These are phyloP conservation scores for Colletotrichum sp. DNA, from an alignment of 2,329 filamentous ascomycete genomes.

Conservation along the genomic window DNA sequence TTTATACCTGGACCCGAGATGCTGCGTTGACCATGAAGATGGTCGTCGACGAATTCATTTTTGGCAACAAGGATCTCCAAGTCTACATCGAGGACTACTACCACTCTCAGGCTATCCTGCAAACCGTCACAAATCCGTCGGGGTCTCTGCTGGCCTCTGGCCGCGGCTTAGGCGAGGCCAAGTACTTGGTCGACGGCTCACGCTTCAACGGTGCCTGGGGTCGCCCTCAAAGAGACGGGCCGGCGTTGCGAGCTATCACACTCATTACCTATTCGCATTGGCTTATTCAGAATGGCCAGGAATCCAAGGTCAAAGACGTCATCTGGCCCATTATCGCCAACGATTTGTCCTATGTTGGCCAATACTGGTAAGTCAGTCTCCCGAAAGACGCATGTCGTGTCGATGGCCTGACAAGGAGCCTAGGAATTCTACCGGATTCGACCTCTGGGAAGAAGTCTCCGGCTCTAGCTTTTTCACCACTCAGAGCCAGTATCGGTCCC, in stretches of 20 bases:
- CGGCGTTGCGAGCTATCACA: conserved; percentile 62
- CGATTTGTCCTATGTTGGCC: conserved; percentile 60
- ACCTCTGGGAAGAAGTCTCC: conserved; percentile 66
- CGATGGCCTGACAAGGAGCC: background rate
- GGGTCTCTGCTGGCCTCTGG: conserved; percentile 48
- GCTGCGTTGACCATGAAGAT: conserved; percentile 57
- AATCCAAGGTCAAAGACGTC: conserved; percentile 41
- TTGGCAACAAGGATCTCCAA: conserved; percentile 49
- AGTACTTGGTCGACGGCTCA: conserved; percentile 56
- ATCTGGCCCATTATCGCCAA: conserved; percentile 62
- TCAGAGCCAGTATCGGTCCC: conserved; percentile 58
- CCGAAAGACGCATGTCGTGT: background rate
- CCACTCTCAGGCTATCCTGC: conserved; percentile 54
- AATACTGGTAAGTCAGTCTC: conserved; percentile 44
- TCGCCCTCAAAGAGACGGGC: conserved; percentile 64
- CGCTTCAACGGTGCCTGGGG: conserved; percentile 60
- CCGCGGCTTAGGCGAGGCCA: conserved; percentile 58
- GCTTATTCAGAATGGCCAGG: conserved; percentile 50
- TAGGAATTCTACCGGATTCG: conserved; percentile 58
- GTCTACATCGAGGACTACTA: conserved; percentile 56
- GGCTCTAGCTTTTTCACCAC: conserved; percentile 65
- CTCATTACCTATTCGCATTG: conserved; percentile 59
- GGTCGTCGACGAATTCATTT: conserved; percentile 55
- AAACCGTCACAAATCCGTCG: conserved; percentile 57
- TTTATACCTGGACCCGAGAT: conserved; percentile 63